These are phyloP conservation scores for Sporothrix protearum DNA, from an alignment of 2,329 filamentous ascomycete species.

Conservation along the genomic window DNA sequence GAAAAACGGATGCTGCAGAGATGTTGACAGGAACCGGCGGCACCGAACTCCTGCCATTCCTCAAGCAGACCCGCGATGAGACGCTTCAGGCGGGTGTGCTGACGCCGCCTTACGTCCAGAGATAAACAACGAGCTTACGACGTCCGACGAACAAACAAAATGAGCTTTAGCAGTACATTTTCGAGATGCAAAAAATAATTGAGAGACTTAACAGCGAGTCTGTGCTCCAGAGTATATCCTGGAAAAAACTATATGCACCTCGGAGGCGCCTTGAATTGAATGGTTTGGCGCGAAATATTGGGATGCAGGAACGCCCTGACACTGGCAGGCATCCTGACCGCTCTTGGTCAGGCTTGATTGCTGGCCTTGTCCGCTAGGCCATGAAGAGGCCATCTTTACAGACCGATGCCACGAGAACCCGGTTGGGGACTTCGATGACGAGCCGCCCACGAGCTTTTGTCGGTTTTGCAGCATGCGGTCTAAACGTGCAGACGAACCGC, in stretches of 20 bases:
- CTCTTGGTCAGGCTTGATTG: conserved; percentile 5
- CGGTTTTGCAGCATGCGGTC: not conserved
- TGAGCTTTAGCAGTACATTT: not conserved
- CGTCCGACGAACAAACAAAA: not conserved
- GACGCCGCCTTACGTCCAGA: not conserved
- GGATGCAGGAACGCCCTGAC: not conserved
- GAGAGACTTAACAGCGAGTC: no score
- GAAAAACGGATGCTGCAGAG: not conserved
- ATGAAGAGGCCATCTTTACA: not conserved
- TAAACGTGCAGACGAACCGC: not conserved
- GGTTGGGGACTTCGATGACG: not conserved
- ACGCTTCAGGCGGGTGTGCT: conserved; percentile 43
- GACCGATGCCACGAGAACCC: not conserved
- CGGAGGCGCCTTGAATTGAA: not conserved
- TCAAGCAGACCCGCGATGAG: conserved; percentile 86
- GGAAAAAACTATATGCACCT: not conserved
- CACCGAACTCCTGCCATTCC: conserved; percentile 80
- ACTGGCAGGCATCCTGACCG: not conserved
- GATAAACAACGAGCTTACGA: not conserved
- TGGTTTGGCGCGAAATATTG: not conserved
- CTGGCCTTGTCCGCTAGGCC: conserved; percentile 3
- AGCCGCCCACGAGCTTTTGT: not conserved
- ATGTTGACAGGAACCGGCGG: conserved; percentile 77
- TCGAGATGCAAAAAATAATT: not conserved
- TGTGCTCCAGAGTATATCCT: no score